Evolutionary conservation across 2,329 filamentous ascomycete genomes (phyloP), one percentile per base, ranked within the genome.

Genomic region (Erysiphe pulchra): DNA sequence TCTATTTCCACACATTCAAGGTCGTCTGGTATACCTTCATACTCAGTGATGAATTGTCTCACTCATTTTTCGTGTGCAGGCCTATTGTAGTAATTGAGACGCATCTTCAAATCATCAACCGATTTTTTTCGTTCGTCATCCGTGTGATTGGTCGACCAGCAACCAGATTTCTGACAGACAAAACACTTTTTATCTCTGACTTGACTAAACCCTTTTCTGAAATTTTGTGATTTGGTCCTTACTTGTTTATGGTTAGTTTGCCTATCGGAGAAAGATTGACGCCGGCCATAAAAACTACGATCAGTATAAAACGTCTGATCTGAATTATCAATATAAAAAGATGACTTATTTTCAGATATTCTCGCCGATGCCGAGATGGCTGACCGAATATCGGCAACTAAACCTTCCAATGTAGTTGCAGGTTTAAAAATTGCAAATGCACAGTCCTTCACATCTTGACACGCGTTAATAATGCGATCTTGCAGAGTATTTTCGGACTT

Each of bases 101-200:
- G n/a, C n/a, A n/a, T n/a, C n/a, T n/a, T n/a, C n/a, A n/a, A n/a
- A n/a, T n/a, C n/a, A n/a, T n/a, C n/a, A n/a, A n/a, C n/a, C n/a
- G n/a, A n/a, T n/a, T n/a, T n/a, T n/a, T n/a, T n/a, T n/a, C n/a
- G n/a, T n/a, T n/a, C n/a, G n/a, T n/a, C n/a, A n/a, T n/a, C n/a
- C n/a, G n/a, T n/a, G 20, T 40, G 38, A 18, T 38, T 45, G 36
- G 20, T 45, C 16, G 44, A 45, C 30, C 38, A 41, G n/a, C 30
- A 40, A 20, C 44, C 20, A 16, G 9, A 20, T 45, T 41, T 45
- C 28, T 45, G 38, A n/a, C 44, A 45, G 32, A 45, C 43, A 45
- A 45, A 37, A 45, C 17, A 45, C 28, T 45, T 37, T 18, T 41
- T 41, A 9, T 38, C 12, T 38, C 10, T 38, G 36, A n/a, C 16